Base-by-base conservation (phyloP, 805 yeast genomes). In the Metschnikowia cubensis region DNA sequence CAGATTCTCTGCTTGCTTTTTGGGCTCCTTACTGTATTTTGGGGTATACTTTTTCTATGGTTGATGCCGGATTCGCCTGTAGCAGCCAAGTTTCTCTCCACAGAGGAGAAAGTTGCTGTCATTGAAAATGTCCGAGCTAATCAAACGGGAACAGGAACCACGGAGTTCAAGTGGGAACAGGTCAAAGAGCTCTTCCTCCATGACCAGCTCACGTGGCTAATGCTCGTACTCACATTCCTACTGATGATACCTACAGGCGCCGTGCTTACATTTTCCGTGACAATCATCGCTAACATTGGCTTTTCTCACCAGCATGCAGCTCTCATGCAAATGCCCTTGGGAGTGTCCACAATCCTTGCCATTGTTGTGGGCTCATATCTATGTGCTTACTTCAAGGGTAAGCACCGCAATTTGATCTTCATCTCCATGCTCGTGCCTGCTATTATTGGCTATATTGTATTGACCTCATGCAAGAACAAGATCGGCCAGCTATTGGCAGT, bases 1-100 rank as follows among this genome's bases (percentile, higher is more conserved):
- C 84, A 80, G 62, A 79, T 82, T 42, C 74, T 81, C 65, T 82
- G 80, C 61, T 58, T 82, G 15, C 74, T 79, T 3, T 76, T 82
- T 59, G 87, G 87, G 7, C 44, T 78, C 2, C 59, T 80, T 14
- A 82, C 86, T 3, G 63, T 79, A 2, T 41, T 65, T 1, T 80
- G 79, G 62, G 86, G 86, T 5, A 37, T 76, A 1, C 35, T 68
- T 0, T 72, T 78, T 8, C 66, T 68, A 40, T 58, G 77, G 22
- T 59, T 68, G 29, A 64, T 81, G 39, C 87, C 87, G 1, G 77
- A 80, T 56, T 80, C 75, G 55, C 83, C 69, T 2, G 58, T 63
- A 33, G 36, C 51, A 4, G 65, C 70, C n/a, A 57, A 57, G 49
- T 77, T 77, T 53, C 59, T 76, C 46, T 62, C 54, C n/a, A 66